Base-by-base conservation (phyloP, 2,329 filamentous ascomycete species). In the Teratosphaeria viscida region DNA sequence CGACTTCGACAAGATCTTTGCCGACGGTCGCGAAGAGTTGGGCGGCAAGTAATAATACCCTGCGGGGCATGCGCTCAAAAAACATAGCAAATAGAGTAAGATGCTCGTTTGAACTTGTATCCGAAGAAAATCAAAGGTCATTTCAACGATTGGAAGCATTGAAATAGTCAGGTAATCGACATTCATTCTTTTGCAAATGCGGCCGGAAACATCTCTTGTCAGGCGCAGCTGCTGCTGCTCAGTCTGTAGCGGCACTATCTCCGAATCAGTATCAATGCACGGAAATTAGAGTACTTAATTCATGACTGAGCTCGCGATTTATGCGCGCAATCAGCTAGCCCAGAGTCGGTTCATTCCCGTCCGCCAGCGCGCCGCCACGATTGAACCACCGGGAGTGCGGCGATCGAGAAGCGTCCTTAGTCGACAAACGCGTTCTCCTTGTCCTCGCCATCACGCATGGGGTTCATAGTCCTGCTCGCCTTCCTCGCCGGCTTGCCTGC, bases 1-100 rank as follows among this genome's bases (percentile, higher is more conserved):
- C 66, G 79, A 82, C 66, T 79, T 81, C 66, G 80, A 82, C 68
- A 78, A 79, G 75, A 77, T 81, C 56, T 81, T 81, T 68, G 76
- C 73, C n/a, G 70, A 71, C 60, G 78, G 78, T 11, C 72, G 78
- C 43, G 75, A 78, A n/a, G 70, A 72, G 59, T 71, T 77, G 59
- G 75, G 75, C 29, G 52, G 12, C 10, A 32, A 37, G 26, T 47
- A 58, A 49, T 26, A 47, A 23, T 3, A 65, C 47, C 32, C 47
- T 14, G 73, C 73, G 23, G 70, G 74, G 69, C 68, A 73, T 68
- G 76, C 75, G 60, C 68, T 66, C 55, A 75, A 74, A 29, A 71
- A 61, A 4, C 60, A 58, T 7, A 27, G 56, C 56, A 49, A 49
- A 49, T 5, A 49, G 43, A n/a, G 19, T 49, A 19, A n/a, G 43